Evolutionary conservation across 2,329 filamentous ascomycete genomes (phyloP).

Genomic region (Arachnopeziza araneosa): DNA sequence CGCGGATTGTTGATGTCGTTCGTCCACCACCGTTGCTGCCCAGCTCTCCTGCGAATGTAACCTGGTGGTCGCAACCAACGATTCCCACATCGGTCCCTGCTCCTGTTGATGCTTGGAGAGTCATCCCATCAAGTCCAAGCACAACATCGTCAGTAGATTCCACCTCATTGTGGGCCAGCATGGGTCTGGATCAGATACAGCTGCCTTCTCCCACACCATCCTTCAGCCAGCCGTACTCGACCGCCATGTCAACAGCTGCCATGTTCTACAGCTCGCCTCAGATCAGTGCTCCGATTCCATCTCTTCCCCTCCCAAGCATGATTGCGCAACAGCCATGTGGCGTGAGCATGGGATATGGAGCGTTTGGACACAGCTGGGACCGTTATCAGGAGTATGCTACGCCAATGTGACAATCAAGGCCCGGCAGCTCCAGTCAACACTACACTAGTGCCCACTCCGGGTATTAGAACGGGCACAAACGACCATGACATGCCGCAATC

Average conservation of each 20-base stretch:
- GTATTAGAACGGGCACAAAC: conserved; percentile 30
- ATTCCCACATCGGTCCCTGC: conserved; percentile 61
- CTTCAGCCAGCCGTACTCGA: conserved; percentile 65
- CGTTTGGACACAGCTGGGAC: conserved; percentile 72
- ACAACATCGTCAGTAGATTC: conserved; percentile 68
- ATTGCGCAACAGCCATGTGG: conserved; percentile 77
- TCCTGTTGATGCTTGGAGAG: conserved; percentile 81
- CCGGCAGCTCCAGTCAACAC: conserved; percentile 30
- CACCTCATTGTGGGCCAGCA: conserved; percentile 70
- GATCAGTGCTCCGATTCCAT: conserved; percentile 66
- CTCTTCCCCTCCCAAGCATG: conserved; percentile 81
- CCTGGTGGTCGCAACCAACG: conserved; percentile 74
- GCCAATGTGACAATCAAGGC: conserved; percentile 71
- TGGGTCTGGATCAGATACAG: conserved; percentile 68
- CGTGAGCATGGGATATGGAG: conserved; percentile 66
- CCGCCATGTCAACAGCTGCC: conserved; percentile 51
- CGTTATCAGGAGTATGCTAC: conserved; percentile 79
- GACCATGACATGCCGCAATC: conserved; percentile 11
- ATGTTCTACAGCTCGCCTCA: conserved; percentile 78
- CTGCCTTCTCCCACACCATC: conserved; percentile 74
- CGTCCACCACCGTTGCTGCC: conserved; percentile 80
- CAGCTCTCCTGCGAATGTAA: conserved; percentile 67
- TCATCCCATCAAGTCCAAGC: conserved; percentile 83
- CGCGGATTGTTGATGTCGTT: conserved; percentile 82
- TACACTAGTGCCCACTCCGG: conserved; percentile 48